Evolutionary conservation across 2,329 filamentous ascomycete genomes (phyloP), one percentile per base, ranked within the genome.

Genomic region (Endothia cerciana): DNA sequence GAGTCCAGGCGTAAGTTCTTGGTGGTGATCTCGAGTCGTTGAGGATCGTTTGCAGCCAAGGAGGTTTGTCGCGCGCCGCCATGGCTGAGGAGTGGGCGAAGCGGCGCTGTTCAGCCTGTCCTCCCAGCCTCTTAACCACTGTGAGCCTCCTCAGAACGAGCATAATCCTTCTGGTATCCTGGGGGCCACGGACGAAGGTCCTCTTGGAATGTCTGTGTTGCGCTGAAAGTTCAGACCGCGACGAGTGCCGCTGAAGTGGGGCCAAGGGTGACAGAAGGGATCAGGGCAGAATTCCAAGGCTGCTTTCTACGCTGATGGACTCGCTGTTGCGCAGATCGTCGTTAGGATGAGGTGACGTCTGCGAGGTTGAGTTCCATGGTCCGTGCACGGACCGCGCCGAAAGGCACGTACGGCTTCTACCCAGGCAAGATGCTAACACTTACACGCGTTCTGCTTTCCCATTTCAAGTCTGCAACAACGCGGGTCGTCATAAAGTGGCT

Each of bases 1-100:
- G 15, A 4, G 69, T 68, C 71, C 71, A 71, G 36, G 69, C 68
- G 58, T 70, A 72, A 4, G 69, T 61, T 61, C 49, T 68, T 8
- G 71, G 68, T 28, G 65, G 65, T 28, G 62, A 57, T 22, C 63
- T 45, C 13, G 33, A n/a, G 58, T 69, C 66, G 33, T 67, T 49
- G 53, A 70, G 51, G 33, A 68, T 62, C 15, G 49, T 41, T 25
- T 68, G 64, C n/a, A 69, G 65, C 69, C 69, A 71, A 45, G 40
- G 63, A n/a, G 67, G 69, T 40, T 30, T 51, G 36, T 55, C 55
- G n/a, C 38, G 62, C 49, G 41, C 56, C 22, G 59, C 49, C 41
- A 30, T 63, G 28, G 22, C 22, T n/a, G 45, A 22, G 28, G 49
- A 38, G 15, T 49, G 45, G 11, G 65, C 51, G 40, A 62, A 45